Conservation (phyloP, 208 protist species). For the Paratrypanosoma confusum region DNA sequence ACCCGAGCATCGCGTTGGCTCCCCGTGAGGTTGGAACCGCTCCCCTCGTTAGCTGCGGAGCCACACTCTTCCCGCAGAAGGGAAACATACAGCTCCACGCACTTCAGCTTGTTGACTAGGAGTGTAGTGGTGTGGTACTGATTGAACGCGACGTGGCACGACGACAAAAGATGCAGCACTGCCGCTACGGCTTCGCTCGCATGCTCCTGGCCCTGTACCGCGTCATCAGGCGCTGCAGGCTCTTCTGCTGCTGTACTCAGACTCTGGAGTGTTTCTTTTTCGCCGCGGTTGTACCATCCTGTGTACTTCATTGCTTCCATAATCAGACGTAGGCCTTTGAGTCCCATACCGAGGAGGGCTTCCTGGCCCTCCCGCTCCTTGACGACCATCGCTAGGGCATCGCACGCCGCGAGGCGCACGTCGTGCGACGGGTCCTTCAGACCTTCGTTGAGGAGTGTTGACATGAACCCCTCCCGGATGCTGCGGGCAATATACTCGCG, state of each 20-base stretch:
- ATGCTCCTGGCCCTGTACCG: too few relatives aligned
- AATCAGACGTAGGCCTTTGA: too few relatives aligned
- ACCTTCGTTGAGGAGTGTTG: conserved; percentile 41
- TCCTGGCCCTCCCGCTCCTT: conserved; percentile 32
- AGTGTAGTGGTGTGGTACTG: conserved; percentile 31
- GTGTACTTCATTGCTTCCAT: too few relatives aligned
- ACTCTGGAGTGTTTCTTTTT: conserved; percentile 13
- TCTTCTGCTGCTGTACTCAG: conserved; percentile 32
- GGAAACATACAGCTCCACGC: conserved; percentile 21
- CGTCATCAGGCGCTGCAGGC: too few relatives aligned
- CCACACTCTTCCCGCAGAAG: too few relatives aligned
- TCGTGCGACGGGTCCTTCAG: conserved; percentile 37
- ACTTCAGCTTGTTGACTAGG: conserved; percentile 29
- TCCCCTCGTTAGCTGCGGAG: too few relatives aligned
- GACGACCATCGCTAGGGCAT: conserved; percentile 52
- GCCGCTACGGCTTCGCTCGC: too few relatives aligned
- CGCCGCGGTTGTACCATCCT: too few relatives aligned
- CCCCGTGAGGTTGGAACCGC: too few relatives aligned
- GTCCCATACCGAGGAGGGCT: conserved; percentile 26
- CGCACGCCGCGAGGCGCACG: conserved; percentile 50
- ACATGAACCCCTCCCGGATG: conserved; percentile 37
- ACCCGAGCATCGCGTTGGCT: conserved; percentile 20
- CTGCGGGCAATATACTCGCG: conserved; percentile 49
- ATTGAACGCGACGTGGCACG: conserved; percentile 53
- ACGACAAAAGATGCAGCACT: conserved; percentile 42